Evolutionary conservation across 1,284 basidiomycete genomes (phyloP).

Genomic region (Vanrija sp.): DNA sequence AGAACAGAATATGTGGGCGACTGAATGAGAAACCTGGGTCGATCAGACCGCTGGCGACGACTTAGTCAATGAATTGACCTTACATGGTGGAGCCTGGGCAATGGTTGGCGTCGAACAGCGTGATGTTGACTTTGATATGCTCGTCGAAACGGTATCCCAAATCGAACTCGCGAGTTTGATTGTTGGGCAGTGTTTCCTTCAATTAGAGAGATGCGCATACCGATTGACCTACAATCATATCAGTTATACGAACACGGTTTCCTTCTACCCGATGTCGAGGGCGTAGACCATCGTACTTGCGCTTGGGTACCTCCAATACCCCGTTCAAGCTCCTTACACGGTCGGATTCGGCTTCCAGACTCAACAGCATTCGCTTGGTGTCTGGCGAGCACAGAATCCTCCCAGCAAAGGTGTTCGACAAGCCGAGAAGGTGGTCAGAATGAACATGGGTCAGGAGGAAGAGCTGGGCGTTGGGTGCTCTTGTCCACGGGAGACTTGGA

Average conservation of each 20-base stretch:
- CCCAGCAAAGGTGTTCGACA: conserved; percentile 34
- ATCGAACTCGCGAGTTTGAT: conserved; percentile 58
- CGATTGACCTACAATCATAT: conserved; percentile 28
- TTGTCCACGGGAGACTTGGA: conserved; percentile 4
- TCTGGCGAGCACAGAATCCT: conserved; percentile 70
- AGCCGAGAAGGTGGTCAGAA: conserved; percentile 61
- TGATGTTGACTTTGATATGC: conserved; percentile 60
- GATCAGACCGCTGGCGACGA: not conserved
- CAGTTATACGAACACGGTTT: conserved; percentile 33
- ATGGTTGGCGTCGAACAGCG: conserved; percentile 86
- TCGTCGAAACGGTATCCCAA: conserved; percentile 53
- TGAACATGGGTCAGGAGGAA: conserved; percentile 80
- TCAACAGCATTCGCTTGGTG: conserved; percentile 75
- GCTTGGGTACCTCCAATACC: conserved; percentile 56
- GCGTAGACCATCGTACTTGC: conserved; percentile 47
- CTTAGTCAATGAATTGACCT: conserved; percentile 20
- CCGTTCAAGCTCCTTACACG: conserved; percentile 56
- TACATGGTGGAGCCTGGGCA: conserved; percentile 91
- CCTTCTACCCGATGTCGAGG: not conserved
- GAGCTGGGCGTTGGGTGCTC: conserved; percentile 56
- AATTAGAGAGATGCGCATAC: not conserved
- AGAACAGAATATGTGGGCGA: conserved; percentile 67
- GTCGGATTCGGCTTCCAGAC: conserved; percentile 66
- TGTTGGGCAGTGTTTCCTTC: conserved; percentile 33
- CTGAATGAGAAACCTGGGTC: conserved; percentile 78